Evolutionary conservation across 2,329 filamentous ascomycete genomes (phyloP).

Genomic region (Teratosphaeriaceae sp.): DNA sequence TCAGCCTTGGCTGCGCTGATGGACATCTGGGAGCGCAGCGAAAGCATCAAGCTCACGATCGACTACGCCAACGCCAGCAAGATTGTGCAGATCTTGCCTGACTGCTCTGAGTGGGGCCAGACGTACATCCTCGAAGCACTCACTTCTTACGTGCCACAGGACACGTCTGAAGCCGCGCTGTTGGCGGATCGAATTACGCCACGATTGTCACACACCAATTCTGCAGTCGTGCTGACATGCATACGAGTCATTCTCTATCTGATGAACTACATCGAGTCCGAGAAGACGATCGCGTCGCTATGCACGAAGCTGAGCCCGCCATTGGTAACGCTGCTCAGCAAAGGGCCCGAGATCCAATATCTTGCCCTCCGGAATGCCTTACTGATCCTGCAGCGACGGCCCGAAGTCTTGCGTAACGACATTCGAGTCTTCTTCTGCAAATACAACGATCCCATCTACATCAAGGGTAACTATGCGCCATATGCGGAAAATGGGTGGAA

Average conservation of each 20-base stretch:
- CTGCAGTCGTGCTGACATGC: conserved; percentile 89
- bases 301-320: conserved; percentile 93
- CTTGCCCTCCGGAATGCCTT: conserved; percentile 88
- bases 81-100: conserved; percentile 90
- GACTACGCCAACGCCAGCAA: conserved; percentile 97
- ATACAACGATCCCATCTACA: conserved; percentile 99
- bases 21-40: conserved; percentile 98
- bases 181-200: conserved; percentile 91
- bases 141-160: conserved; percentile 95
- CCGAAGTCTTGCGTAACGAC: conserved; percentile 90
- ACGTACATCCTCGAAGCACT: conserved; percentile 96
- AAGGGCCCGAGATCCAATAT: conserved; percentile 98
- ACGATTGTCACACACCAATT: conserved; percentile 95
- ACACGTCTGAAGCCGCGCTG: conserved; percentile 77
- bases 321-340: conserved; percentile 87
- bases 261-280: conserved; percentile 96
- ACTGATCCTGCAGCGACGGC: conserved; percentile 84
- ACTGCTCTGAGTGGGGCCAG: conserved; percentile 99
- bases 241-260: conserved; percentile 95
- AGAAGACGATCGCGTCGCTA: conserved; percentile 77
- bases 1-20: conserved; percentile 85
- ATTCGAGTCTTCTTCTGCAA: conserved; percentile 99
- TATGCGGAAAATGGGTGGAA: conserved; percentile 46
- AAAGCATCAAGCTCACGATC: conserved; percentile 95
- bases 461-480: conserved; percentile 84